phyloP scores from a whole-genome alignment of 148 eudicot genomes.

The Pharnaceum exiguum region DNA sequence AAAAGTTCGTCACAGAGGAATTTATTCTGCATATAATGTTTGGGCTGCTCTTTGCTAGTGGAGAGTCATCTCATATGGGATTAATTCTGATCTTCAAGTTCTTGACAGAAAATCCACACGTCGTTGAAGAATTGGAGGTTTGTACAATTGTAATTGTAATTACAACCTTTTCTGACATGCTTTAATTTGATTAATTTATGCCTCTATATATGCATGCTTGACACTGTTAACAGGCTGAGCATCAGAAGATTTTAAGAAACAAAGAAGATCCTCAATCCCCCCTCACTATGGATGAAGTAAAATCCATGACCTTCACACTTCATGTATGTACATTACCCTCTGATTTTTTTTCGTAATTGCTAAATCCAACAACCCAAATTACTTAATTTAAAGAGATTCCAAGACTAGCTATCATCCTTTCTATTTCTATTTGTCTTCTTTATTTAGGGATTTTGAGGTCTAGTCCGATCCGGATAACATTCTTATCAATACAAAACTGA shows the following conservation, averaged over 20 bases:
- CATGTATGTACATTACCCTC: constrained; percentile 24
- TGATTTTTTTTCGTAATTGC: not conserved
- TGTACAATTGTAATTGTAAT: not conserved
- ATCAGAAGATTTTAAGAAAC: constrained; percentile 39
- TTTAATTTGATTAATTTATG: not conserved
- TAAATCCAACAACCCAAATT: not conserved
- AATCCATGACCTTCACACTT: constrained; percentile 59
- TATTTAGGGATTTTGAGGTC: no score
- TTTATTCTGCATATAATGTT: constrained; percentile 43
- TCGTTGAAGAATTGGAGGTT: constrained; percentile 36
- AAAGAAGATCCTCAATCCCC: constrained; percentile 31
- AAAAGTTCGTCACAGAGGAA: constrained; percentile 43
- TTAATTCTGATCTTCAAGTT: constrained; percentile 32
- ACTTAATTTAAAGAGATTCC: no score
- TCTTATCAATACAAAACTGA: no score
- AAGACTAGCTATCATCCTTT: no score
- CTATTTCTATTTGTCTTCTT: no score
- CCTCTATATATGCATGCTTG: not conserved
- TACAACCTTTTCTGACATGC: not conserved
- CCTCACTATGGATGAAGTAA: constrained; percentile 58
- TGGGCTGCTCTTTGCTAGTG: constrained; percentile 43
- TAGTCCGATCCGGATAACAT: no score
- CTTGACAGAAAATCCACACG: constrained; percentile 38
- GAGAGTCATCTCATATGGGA: constrained; percentile 34
- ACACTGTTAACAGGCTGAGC: constrained; percentile 43